Evolutionary conservation across 108 stramenopile species (phyloP), one percentile per base, ranked within the genome.

Genomic region (Cyclotella baltica): DNA sequence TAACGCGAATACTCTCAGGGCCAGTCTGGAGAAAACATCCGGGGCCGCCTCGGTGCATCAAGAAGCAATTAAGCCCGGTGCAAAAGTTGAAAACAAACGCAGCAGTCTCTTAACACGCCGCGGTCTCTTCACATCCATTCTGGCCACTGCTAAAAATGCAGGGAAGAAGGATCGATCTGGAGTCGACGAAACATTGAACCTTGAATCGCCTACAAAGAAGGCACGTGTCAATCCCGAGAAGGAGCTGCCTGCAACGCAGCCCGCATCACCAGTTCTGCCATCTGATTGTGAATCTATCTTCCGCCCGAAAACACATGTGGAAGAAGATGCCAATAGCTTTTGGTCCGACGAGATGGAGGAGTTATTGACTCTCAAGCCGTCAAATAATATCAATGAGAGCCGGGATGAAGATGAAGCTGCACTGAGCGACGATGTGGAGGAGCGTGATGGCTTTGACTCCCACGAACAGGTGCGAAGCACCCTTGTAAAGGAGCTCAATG

Each of bases 341-440:
- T 67, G 65, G 74, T 34, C 35, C 40, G 63, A 75, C 28, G 74
- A 65, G 10, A 75, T 75, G 74, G 64, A 75, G 27, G 74, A 66
- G 8, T 27, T 75, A 31, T 55, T 75, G 22, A 50, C 47, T 15
- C 35, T 75, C 25, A 75, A 66, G 36, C 65, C 11, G 13, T 62
- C 74, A 0, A 66, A 66, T 30, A 63, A 63, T 38, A 43, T 75
- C 4, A 1, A 33, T 11, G 31, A 28, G 31, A n/a, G 30, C 13
- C 48, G 51, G 15, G 47, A 18, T 28, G 48, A 69, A 18, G 51
- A 55, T 3, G 30, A 52, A 0, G 35, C 20, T 19, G 52, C 34
- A 4, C 16, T 4, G 6, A 34, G 4, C 0, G 25, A 20, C 25
- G 16, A 34, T 37, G 20, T 55, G 25, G 55, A 55, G 25, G 35